phyloP scores from a whole-genome alignment of 768 basidiomycete genomes.

The Suillus fuscotomentosus region DNA sequence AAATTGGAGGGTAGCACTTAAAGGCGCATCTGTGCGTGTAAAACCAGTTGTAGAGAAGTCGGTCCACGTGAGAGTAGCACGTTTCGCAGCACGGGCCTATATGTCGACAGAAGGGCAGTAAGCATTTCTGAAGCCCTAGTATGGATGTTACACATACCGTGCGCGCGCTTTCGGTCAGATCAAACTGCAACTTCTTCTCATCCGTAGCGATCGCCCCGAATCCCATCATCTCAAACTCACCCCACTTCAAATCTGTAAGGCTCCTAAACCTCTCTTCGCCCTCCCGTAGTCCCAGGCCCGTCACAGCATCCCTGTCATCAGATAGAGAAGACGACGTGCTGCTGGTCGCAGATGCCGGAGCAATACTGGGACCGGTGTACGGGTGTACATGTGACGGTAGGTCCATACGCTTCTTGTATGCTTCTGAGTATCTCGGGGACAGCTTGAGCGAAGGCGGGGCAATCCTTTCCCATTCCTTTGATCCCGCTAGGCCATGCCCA shows the following conservation, averaged over 20 bases:
- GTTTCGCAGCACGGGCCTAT: constrained; percentile 68
- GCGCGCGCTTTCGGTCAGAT: constrained; percentile 86
- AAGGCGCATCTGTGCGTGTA: constrained; percentile 69
- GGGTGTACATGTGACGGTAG: constrained; percentile 62
- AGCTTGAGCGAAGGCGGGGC: constrained; percentile 60
- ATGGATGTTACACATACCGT: constrained; percentile 37
- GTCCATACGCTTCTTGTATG: constrained; percentile 76
- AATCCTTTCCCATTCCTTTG: constrained; percentile 79
- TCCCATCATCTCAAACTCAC: constrained; percentile 83
- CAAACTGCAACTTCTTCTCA: constrained; percentile 85
- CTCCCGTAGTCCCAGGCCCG: constrained; percentile 36
- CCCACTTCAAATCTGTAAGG: constrained; percentile 87
- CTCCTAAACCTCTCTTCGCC: constrained; percentile 75
- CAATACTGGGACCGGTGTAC: constrained; percentile 27
- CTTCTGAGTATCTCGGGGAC: constrained; percentile 68
- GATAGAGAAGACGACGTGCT: constrained; percentile 36
- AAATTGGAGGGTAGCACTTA: constrained; percentile 84
- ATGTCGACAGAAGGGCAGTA: not conserved
- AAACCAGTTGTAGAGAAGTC: constrained; percentile 88
- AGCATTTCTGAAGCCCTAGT: constrained; percentile 9
- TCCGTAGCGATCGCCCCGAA: constrained; percentile 55
- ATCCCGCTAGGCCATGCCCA: constrained; percentile 43
- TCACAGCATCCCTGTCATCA: constrained; percentile 30
- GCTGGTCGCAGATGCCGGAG: constrained; percentile 42
- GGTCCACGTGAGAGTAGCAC: constrained; percentile 84